Percentiles rank a stretch among this genome's conserved stretches.
These are phyloP conservation scores for Podila minutissima DNA, from an alignment of 192 early-diverging fungal species.

Conservation along the genomic window DNA sequence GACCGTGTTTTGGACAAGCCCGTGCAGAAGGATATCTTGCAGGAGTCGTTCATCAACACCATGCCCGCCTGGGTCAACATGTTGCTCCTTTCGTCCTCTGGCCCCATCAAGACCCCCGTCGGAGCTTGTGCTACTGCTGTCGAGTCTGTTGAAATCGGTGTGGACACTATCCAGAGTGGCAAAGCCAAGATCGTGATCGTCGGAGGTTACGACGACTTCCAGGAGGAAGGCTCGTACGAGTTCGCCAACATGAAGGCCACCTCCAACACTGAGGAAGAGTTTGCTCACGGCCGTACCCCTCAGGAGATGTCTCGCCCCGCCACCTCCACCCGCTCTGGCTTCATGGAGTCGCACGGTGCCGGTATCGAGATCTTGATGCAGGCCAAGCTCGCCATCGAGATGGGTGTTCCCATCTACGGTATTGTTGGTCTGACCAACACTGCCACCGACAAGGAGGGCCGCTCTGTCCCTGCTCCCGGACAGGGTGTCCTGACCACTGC, in stretches of 20 bases:
- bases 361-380: conserved; percentile 93
- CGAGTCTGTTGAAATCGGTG: conserved; percentile 90
- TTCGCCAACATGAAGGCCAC: conserved; percentile 98
- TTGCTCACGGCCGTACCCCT: conserved; percentile 86
- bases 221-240: conserved; percentile 93
- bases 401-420: conserved; percentile 93
- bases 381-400: conserved; percentile 86
- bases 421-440: conserved; percentile 89
- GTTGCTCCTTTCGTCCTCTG: conserved; percentile 91
- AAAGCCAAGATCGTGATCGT: conserved; percentile 95
- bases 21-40: conserved; percentile 91
- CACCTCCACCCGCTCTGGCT: conserved; percentile 88
- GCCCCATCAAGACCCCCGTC: conserved; percentile 93
- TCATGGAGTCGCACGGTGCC: conserved; percentile 94
- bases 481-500: conserved; percentile 94
- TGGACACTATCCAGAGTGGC: conserved; percentile 88
- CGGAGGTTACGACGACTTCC: conserved; percentile 94
- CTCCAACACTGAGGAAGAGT: conserved; percentile 83
- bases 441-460: conserved; percentile 94
- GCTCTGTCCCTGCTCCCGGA: conserved; percentile 94
- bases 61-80: conserved; percentile 98
- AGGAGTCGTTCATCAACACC: conserved; percentile 96
- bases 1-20: conserved; percentile 83
- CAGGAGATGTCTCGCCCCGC: conserved; percentile 92
- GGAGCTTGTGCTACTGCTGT: conserved; percentile 95